Base-by-base conservation (phyloP, 78 protist species). In the Monosiga brevicollis region DNA sequence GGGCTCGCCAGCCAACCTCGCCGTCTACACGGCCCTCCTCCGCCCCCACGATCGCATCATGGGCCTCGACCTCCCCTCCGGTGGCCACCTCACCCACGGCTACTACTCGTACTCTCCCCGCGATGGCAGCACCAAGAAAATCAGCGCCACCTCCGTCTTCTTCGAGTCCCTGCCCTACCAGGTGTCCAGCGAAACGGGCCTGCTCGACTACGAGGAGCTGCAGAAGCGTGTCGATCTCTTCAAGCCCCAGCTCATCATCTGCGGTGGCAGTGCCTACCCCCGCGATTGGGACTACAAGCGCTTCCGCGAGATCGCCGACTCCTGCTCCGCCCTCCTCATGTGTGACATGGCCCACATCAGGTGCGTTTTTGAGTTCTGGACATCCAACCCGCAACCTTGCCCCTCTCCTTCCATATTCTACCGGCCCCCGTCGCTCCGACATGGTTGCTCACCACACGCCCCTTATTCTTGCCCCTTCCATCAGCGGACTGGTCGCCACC, bases 331-430 rank as follows among this genome's bases (percentile, higher is more conserved):
- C 36, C 84, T 71, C 87, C 78, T 98, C 42, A 42, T 98, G 84
- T 34, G 86, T 49, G 99, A 98, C 88, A 98, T 98, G 99, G 99
- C 99, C 0, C 99, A 98, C 95, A 95, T 93, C n/a, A n/a, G n/a
- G 83, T n/a, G n/a, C n/a, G n/a, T n/a, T n/a, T n/a, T n/a, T n/a
- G n/a, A n/a, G n/a, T n/a, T n/a, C n/a, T n/a, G n/a, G n/a, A n/a
- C n/a, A n/a, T n/a, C n/a, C n/a, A n/a, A n/a, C n/a, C n/a, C n/a
- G n/a, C n/a, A n/a, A n/a, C n/a, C n/a, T n/a, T n/a, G n/a, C n/a
- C n/a, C n/a, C n/a, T n/a, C n/a, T n/a, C n/a, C n/a, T n/a, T n/a
- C n/a, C n/a, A n/a, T n/a, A n/a, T n/a, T n/a, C n/a, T n/a, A n/a
- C n/a, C n/a, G n/a, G n/a, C n/a, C n/a, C n/a, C n/a, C n/a, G n/a